Evolutionary conservation across 495 filamentous ascomycete species (phyloP), one percentile per base, ranked within the genome.

Genomic region (Saxophila tyrrhenica): DNA sequence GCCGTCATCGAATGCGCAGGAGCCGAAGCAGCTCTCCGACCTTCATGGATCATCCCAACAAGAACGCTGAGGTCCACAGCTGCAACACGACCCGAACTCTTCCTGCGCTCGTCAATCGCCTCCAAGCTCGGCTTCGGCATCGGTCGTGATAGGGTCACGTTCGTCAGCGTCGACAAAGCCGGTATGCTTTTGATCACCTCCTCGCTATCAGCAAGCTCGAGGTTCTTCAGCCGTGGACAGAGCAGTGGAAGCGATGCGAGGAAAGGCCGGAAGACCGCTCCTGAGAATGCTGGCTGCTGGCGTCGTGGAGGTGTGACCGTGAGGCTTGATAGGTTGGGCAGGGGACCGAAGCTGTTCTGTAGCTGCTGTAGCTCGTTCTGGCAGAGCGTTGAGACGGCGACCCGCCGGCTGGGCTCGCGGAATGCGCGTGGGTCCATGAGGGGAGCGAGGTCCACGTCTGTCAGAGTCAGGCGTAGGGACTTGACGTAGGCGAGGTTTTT

Each of bases 361-460:
- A 60, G 49, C 47, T 39, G 24, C 20, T 52, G 23, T 3, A 60
- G 52, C 11, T 60, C 52, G 9, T 22, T 16, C 19, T 55, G 39
- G 24, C 54, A 60, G 46, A 60, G 25, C 8, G 21, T 16, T 52
- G 52, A 60, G 19, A 39, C 39, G 21, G n/a, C 39, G n/a, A 8
- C 23, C 8, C 49, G 29, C 8, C 19, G 15, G 7, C n/a, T 21
- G n/a, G 41, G 41, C 7, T 44, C 41, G 51, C n/a, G 2, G 7
- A 1, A 13, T 21, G 44, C 22, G 20, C 22, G 17, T 39, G 5
- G 55, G 21, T 54, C 45, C 9, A 60, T 24, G 3, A 60, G 25
- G 1, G 49, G 25, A 20, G 52, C 51, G 35, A 60, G 41, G 48
- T 56, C 48, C 32, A 56, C 21, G 25, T 60, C 57, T 13, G 48